Percentiles rank a stretch among this genome's conserved stretches.
Evolutionary conservation across 108 stramenopile genomes (phyloP).

Genomic region (Fragilaria radians): DNA sequence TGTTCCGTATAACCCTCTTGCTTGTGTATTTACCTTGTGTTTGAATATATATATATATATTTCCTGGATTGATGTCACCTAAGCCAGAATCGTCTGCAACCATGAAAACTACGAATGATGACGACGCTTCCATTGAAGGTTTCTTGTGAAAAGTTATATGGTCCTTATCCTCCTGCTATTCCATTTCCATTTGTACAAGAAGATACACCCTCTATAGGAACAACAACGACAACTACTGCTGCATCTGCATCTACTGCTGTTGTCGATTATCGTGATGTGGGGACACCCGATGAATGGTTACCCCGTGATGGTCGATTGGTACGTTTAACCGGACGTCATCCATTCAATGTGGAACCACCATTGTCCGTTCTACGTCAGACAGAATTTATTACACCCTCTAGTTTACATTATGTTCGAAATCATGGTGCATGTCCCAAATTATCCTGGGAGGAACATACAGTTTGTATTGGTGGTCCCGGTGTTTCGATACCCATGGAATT

Average conservation of each 20-base stretch:
- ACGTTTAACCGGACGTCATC: slow-evolving; percentile 93
- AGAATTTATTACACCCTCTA: slow-evolving; percentile 79
- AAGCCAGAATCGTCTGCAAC: too few relatives aligned
- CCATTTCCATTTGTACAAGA: slow-evolving; percentile 71
- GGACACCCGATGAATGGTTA: slow-evolving; percentile 87
- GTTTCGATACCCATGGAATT: slow-evolving; percentile 53
- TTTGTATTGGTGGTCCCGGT: slow-evolving; percentile 48
- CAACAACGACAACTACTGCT: slow-evolving; percentile 38
- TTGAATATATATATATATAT: too few relatives aligned
- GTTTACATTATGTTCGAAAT: slow-evolving; percentile 83
- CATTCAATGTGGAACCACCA: slow-evolving; percentile 98
- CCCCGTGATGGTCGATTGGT: slow-evolving; percentile 86
- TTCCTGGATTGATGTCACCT: too few relatives aligned
- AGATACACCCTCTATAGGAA: slow-evolving; percentile 36
- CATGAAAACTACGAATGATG: too few relatives aligned
- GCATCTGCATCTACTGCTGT: slow-evolving; percentile 40
- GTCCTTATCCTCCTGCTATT: slow-evolving; percentile 74
- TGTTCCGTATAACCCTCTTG: too few relatives aligned
- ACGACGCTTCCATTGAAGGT: too few relatives aligned
- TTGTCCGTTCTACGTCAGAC: slow-evolving; percentile 54
- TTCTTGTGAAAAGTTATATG: slow-evolving; percentile 50
- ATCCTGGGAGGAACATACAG: slow-evolving; percentile 72
- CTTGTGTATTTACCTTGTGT: too few relatives aligned
- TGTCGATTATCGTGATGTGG: slow-evolving; percentile 74
- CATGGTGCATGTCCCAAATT: slow-evolving; percentile 85